Evolutionary conservation across 768 basidiomycete species (phyloP).

Genomic region (Phylloporus sp.): DNA sequence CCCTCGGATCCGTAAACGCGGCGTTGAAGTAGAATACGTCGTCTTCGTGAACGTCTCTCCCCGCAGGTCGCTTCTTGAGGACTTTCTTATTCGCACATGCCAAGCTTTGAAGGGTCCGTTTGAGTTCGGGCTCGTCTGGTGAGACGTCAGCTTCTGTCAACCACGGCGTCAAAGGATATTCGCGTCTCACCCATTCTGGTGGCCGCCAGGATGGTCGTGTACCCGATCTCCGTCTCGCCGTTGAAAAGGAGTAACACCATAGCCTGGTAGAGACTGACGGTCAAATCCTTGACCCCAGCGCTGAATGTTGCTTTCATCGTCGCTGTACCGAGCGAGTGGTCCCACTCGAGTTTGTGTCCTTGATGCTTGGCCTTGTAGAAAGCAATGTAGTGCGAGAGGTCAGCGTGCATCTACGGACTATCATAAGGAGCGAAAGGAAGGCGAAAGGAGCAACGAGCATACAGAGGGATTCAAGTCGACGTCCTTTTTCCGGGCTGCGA

Average conservation of each 20-base stretch:
- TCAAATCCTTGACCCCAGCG: constrained; percentile 73
- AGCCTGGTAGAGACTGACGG: constrained; percentile 87
- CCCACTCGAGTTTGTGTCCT: constrained; percentile 75
- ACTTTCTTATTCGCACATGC: constrained; percentile 90
- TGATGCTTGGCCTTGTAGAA: constrained; percentile 82
- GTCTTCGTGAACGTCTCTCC: constrained; percentile 67
- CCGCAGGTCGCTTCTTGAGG: constrained; percentile 70
- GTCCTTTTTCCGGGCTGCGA: constrained; percentile 46
- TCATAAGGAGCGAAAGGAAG: constrained; percentile 5
- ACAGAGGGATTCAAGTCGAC: constrained; percentile 54
- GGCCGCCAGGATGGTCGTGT: constrained; percentile 59
- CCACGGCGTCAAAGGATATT: background rate
- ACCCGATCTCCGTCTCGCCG: constrained; percentile 52
- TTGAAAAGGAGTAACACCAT: constrained; percentile 87
- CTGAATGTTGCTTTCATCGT: constrained; percentile 68
- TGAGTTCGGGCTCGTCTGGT: constrained; percentile 65
- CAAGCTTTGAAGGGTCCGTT: constrained; percentile 86
- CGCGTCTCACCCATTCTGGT: constrained; percentile 64
- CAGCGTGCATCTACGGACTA: constrained; percentile 59
- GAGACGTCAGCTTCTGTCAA: background rate
- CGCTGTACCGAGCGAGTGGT: constrained; percentile 81
- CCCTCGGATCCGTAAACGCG: constrained; percentile 71
- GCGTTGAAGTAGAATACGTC: constrained; percentile 83
- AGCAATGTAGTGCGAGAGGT: constrained; percentile 53
- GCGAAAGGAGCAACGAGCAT: constrained; percentile 15